Evolutionary conservation across 768 basidiomycete genomes (phyloP).

Genomic region (Phaeolepiota aurea): DNA sequence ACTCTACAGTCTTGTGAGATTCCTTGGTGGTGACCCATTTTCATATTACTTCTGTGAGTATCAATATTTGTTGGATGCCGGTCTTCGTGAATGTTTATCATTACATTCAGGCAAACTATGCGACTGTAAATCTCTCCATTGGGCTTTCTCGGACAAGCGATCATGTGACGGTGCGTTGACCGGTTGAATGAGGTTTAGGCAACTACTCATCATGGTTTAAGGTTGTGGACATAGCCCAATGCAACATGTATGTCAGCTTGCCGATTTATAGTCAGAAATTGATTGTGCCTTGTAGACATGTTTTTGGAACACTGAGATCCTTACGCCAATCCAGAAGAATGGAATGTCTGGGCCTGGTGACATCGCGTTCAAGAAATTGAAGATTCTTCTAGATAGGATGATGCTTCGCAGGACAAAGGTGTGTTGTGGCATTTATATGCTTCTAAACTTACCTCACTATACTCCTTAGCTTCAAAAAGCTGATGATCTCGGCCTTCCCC

Average conservation of each 20-base stretch:
- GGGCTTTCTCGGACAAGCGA: conserved; percentile 81
- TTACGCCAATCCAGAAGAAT: conserved; percentile 91
- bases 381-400: conserved; percentile 83
- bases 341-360: conserved; percentile 78
- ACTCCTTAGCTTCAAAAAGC: conserved; percentile 73
- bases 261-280: too few species aligned
- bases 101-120: conserved; percentile 67
- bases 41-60: conserved; percentile 83
- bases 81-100: neutral
- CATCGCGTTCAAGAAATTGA: conserved; percentile 86
- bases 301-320: conserved; percentile 95
- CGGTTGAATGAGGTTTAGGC: neutral
- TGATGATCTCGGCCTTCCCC: conserved; percentile 93
- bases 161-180: conserved; percentile 65
- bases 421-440: conserved; percentile 1
- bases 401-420: conserved; percentile 92
- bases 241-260: conserved; percentile 56
- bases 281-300: conserved; percentile 52
- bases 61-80: conserved; percentile 1
- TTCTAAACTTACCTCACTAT: conserved; percentile 1
- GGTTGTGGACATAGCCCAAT: conserved; percentile 82
- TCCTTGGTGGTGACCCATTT: conserved; percentile 90
- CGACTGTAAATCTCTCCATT: conserved; percentile 91
- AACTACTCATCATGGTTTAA: conserved; percentile 16
- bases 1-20: conserved; percentile 88